Evolutionary conservation across 805 yeast genomes (phyloP).

Genomic region (Cyberlindnera petersonii): DNA sequence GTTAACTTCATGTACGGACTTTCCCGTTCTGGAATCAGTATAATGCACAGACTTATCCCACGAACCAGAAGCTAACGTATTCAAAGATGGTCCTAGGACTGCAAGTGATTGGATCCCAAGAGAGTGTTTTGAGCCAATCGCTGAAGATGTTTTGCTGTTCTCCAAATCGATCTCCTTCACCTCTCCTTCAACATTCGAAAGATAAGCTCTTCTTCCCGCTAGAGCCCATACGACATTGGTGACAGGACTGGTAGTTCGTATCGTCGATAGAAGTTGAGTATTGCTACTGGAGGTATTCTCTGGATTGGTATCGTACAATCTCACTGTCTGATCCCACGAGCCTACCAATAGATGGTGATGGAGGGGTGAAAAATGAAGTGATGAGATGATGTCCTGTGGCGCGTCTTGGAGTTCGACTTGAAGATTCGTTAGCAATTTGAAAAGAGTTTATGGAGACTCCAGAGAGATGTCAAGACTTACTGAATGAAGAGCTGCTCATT

Average conservation of each 20-base stretch:
- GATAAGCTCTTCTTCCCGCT: conserved; percentile 31
- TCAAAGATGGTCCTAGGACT: conserved; percentile 18
- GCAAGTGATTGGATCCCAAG: conserved; percentile 37
- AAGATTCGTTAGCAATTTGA: neutral
- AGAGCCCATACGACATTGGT: conserved; percentile 23
- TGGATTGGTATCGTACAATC: conserved; percentile 38
- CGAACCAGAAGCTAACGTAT: conserved; percentile 49
- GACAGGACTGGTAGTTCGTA: conserved; percentile 18
- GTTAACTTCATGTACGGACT: conserved; percentile 11
- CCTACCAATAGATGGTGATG: conserved; percentile 42
- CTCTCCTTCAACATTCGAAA: conserved; percentile 54
- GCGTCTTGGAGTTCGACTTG: conserved; percentile 23
- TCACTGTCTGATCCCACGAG: conserved; percentile 54
- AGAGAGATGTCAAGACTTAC: neutral
- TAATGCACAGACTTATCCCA: conserved; percentile 43
- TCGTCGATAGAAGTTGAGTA: too few species aligned
- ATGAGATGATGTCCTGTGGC: conserved; percentile 41
- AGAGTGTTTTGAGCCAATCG: conserved; percentile 32
- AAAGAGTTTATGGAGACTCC: neutral
- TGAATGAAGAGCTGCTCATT: neutral
- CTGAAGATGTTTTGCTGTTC: conserved; percentile 29
- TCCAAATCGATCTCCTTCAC: conserved; percentile 50
- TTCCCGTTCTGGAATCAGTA: conserved; percentile 8
- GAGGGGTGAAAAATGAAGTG: conserved; percentile 36
- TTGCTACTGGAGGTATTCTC: too few species aligned